Percentiles rank a stretch among this genome's conserved stretches.
Conservation (phyloP, 345 rosid species). For the Eucalyptus cladocalyx region DNA sequence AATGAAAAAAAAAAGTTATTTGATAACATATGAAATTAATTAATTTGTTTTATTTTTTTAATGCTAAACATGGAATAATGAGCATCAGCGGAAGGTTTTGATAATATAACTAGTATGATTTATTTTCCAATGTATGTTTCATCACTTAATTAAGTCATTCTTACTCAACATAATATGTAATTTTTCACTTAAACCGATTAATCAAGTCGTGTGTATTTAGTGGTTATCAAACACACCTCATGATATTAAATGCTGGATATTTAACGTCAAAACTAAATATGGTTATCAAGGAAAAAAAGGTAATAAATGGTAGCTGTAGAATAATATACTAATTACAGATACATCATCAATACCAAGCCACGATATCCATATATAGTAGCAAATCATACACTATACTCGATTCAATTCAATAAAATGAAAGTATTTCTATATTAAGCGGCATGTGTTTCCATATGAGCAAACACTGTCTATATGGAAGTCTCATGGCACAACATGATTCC, state of each 20-base stretch:
- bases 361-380: neutral
- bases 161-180: neutral
- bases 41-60: neutral
- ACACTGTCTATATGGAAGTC: neutral
- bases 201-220: neutral
- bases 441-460: neutral
- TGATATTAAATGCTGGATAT: neutral
- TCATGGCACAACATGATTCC: neutral
- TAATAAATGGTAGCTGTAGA: neutral
- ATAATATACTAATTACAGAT: neutral
- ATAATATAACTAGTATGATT: neutral
- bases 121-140: neutral
- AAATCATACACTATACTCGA: neutral
- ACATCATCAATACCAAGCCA: neutral
- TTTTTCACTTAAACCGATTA: neutral
- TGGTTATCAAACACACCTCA: neutral
- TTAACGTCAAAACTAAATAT: neutral
- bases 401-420: neutral
- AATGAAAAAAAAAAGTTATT: neutral
- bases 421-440: neutral
- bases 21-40: neutral
- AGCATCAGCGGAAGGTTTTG: neutral
- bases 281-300: neutral
- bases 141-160: neutral
- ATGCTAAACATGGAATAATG: neutral